Evolutionary conservation across 2,329 filamentous ascomycete genomes (phyloP).

Genomic region (Alternaria burnsii): DNA sequence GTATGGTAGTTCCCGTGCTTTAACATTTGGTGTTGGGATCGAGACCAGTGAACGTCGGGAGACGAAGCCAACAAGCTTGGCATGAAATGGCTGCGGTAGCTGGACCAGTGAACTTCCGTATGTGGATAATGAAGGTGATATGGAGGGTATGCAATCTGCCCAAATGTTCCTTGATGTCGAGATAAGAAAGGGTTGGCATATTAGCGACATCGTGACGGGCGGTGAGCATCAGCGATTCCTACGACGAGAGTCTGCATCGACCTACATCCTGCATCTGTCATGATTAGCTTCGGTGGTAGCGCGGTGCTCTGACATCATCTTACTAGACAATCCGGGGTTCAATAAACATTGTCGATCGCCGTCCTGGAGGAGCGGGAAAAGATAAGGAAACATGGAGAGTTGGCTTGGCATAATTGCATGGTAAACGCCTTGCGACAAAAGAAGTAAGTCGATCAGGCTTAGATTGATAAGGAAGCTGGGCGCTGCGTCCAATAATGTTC

Average conservation of each 20-base stretch:
- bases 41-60: not conserved
- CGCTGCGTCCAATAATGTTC: not conserved
- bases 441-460: constrained; percentile 8
- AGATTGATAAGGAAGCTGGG: constrained; percentile 29
- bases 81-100: not conserved
- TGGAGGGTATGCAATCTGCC: not conserved
- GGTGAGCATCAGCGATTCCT: not conserved
- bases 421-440: constrained; percentile 4
- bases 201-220: not conserved
- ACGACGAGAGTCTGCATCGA: not conserved
- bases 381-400: constrained; percentile 22
- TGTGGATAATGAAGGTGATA: not conserved
- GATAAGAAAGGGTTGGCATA: not conserved
- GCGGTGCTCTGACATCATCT: constrained; percentile 7
- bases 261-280: not conserved
- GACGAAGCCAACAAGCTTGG: not conserved
- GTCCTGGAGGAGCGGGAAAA: constrained; percentile 10
- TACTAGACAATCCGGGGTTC: constrained; percentile 5
- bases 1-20: not conserved
- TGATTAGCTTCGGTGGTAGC: constrained; percentile 5
- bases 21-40: not conserved
- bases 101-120: not conserved
- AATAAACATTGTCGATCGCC: not conserved
- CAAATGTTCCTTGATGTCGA: not conserved
- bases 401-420: constrained; percentile 23